Base-by-base conservation (phyloP, 1,139 yeast genomes). In the Yamadazyma songkhlaensis region DNA sequence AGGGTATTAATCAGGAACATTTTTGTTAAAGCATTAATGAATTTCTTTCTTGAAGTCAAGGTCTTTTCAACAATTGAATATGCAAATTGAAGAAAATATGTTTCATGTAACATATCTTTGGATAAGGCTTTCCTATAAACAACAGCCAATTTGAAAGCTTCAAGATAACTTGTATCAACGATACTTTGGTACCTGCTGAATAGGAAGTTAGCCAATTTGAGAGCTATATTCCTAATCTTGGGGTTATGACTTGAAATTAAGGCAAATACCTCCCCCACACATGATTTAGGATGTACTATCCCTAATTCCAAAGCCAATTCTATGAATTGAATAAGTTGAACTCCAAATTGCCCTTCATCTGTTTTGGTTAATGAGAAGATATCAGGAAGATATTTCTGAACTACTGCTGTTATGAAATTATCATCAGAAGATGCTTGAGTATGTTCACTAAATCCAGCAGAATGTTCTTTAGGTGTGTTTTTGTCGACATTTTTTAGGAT, bases 331-430 rank as follows among this genome's bases (percentile, higher is more conserved):
- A 82, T 69, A 1, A 85, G 78, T 3, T 69, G 51, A 30, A 62
- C 53, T 0, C 87, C 74, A 30, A 62, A 59, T 9, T 43, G 42
- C 8, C 69, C 66, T 29, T 76, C 72, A 13, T 72, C 72, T 2
- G 60, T 54, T 3, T 74, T 52, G 42, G 88, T 77, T 21, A 80
- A 55, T 3, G 60, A 57, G 25, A 83, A 58, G 5, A 83, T 67
- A 6, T 59, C 55, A 2, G 57, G 57, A 37, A 82, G 57, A 49
- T 79, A 85, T 34, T 87, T 62, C 42, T 86, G 88, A 13, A 79
- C 82, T 9, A 87, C 51, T 0, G 86, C 80, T 0, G 90, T 76
- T 52, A 92, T 82, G 0, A 85, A 77, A 11, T 88, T 84, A 52
- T 86, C 94, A 46, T 69, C 74, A 25, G 74, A 69, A 44, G 71